Evolutionary conservation across 129 eudicot genomes (phyloP), one percentile per base, ranked within the genome.

Genomic region (Arctium minus): DNA sequence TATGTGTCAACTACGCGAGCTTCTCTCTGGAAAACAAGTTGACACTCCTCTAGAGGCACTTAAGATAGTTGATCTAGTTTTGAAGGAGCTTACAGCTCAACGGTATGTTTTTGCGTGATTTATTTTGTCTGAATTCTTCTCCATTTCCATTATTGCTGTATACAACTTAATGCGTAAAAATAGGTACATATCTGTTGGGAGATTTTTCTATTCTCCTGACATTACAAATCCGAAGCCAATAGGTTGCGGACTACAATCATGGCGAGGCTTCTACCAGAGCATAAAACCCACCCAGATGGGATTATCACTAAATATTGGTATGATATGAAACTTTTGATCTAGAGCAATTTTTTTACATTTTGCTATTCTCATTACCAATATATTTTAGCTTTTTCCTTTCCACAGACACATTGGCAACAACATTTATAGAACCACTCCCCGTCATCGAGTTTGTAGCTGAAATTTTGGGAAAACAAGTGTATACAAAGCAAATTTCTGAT

Each of bases 191-290:
- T 86, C 94, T n/a, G 92, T 91, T 70, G 98, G 98, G 74, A 89
- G 97, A 53, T 88, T 91, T 76, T 90, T 93, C 88, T 93, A 89
- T 81, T 91, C 94, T 81, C 91, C 98, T 8, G 75, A 84, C 48
- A 80, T 93, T 50, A 86, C 88, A 46, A 87, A 35, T 78, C 92
- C 90, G 44, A 91, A 88, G 73, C 83, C 93, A 79, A 85, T 91
- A 60, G 94, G 97, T 80, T 85, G 88, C 79, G 98, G 98, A 31
- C 85, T 93, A 44, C 91, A 93, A 73, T 85, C 92, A 65, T 93
- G 98, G 98, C 87, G 97, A 71, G 98, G 98, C 48, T 93, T 88
- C 85, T 93, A 93, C 84, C 98, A 93, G 84, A 93, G 97, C 82
- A 85, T 93, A 18, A 89, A 89, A 56, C 97, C 94, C 5, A 93